These are phyloP conservation scores for Pulicaria dysenterica DNA, from an alignment of 129 eudicot species.

Conservation along the genomic window DNA sequence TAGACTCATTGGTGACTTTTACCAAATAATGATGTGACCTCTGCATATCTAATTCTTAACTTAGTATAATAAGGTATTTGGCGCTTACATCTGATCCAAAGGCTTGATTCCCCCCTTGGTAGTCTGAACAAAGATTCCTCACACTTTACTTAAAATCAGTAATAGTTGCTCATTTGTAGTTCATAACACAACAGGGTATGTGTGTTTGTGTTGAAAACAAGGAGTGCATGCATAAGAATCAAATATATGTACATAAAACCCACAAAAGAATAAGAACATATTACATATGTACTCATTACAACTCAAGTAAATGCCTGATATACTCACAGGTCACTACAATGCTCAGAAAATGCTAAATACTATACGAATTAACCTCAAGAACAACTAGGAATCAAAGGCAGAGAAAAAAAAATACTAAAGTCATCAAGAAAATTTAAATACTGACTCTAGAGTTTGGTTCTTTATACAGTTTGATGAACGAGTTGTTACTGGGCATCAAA, in stretches of 20 bases:
- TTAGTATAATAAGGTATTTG: too few species aligned
- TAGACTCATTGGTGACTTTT: too few species aligned
- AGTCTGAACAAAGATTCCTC: too few species aligned
- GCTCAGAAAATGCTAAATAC: constrained; percentile 10
- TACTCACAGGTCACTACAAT: neutral
- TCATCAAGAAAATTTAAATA: constrained; percentile 55
- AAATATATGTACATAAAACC: neutral
- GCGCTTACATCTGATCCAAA: too few species aligned
- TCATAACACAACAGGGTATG: neutral
- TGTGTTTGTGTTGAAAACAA: neutral
- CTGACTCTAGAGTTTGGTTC: constrained; percentile 36
- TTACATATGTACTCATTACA: neutral
- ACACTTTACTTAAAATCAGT: too few species aligned
- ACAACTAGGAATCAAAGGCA: neutral
- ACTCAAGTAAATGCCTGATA: constrained; percentile 15
- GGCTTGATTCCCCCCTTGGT: too few species aligned
- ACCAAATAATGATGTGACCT: too few species aligned
- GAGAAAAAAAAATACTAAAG: constrained; percentile 41
- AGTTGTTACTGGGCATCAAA: constrained; percentile 47
- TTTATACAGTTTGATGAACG: constrained; percentile 22
- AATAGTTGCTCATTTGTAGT: too few species aligned
- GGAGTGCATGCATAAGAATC: neutral
- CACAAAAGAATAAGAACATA: too few species aligned
- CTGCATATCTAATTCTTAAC: too few species aligned
- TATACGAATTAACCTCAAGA: neutral